These are phyloP conservation scores for Ustilago shanxiensis DNA, from an alignment of 1,284 basidiomycete species.

Conservation along the genomic window DNA sequence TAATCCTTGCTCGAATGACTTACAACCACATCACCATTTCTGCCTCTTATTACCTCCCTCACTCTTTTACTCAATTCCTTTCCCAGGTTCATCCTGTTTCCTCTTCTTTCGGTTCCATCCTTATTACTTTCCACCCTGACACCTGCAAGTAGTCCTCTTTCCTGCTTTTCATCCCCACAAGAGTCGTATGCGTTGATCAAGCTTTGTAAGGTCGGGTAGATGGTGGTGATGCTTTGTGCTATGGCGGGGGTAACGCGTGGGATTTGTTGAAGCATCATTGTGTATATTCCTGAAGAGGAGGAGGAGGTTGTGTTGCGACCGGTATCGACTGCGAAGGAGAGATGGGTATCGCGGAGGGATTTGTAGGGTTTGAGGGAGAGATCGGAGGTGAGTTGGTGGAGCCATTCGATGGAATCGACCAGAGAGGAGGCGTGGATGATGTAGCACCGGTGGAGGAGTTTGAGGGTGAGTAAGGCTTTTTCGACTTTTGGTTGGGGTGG, in stretches of 20 bases:
- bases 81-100: conserved; percentile 29
- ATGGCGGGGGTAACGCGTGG: conserved; percentile 45
- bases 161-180: conserved; percentile 22
- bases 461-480: conserved; percentile 37
- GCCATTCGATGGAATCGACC: conserved; percentile 47
- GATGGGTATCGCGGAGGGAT: conserved; percentile 38
- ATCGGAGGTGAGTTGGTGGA: conserved; percentile 40
- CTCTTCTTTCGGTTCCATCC: conserved; percentile 35
- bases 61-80: conserved; percentile 44
- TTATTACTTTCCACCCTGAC: conserved; percentile 34
- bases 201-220: conserved; percentile 33
- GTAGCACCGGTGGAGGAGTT: conserved; percentile 45
- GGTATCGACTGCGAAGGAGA: conserved; percentile 47
- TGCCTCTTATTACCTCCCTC: conserved; percentile 29
- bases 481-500: conserved; percentile 23
- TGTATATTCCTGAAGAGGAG: conserved; percentile 20
- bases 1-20: conserved; percentile 39
- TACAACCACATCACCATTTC: conserved; percentile 35
- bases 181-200: conserved; percentile 26
- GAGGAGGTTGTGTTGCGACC: conserved; percentile 41
- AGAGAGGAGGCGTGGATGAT: conserved; percentile 41
- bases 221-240: conserved; percentile 29
- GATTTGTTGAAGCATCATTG: conserved; percentile 49
- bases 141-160: conserved; percentile 16
- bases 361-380: conserved; percentile 51